Base-by-base conservation (phyloP, 2,329 filamentous ascomycete genomes). In the Aspergillus sp. region DNA sequence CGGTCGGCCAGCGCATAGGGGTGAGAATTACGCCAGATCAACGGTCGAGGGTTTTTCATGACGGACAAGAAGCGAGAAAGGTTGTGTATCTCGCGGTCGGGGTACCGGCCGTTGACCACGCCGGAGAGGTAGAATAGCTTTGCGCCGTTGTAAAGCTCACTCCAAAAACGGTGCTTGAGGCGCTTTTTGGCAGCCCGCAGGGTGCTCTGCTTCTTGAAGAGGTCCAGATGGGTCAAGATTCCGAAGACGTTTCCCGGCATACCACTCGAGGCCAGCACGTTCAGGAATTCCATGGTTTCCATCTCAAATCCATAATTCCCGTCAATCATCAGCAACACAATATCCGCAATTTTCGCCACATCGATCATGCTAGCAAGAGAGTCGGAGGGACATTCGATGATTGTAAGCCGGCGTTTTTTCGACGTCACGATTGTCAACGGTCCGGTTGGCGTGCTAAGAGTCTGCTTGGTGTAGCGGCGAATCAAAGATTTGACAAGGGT, bases 261-360 rank as follows among this genome's bases (percentile, higher is more conserved):
- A 75, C 95, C 95, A 31, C 91, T 96, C 2, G 92, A 87, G n/a
- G 91, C 90, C 54, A 99, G 82, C 18, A 97, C 88, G 69, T 97
- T 98, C 71, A 99, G 81, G 63, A 99, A 99, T 78, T 99, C 95
- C 95, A 99, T 99, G 0, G 95, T 99, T 83, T 99, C 95, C 95
- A 99, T 99, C 79, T 99, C 95, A 73, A 99, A 99, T 14, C 95
- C 96, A 71, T 90, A 99, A 78, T 98, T 98, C 57, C 95, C 96
- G 73, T 99, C 95, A 68, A 99, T 99, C 91, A 99, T 95, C 58
- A 99, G 84, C 53, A 99, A 83, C 6, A 98, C 91, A 69, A 99
- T 97, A 75, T 99, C 95, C 18, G 96, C 95, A 49, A 99, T 91
- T 78, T 99, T 99, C 60, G 95, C 91, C 58, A 97, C 85, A 76